These are phyloP conservation scores for Aspergillus coremiiformis DNA, from an alignment of 495 filamentous ascomycete species.

Conservation along the genomic window DNA sequence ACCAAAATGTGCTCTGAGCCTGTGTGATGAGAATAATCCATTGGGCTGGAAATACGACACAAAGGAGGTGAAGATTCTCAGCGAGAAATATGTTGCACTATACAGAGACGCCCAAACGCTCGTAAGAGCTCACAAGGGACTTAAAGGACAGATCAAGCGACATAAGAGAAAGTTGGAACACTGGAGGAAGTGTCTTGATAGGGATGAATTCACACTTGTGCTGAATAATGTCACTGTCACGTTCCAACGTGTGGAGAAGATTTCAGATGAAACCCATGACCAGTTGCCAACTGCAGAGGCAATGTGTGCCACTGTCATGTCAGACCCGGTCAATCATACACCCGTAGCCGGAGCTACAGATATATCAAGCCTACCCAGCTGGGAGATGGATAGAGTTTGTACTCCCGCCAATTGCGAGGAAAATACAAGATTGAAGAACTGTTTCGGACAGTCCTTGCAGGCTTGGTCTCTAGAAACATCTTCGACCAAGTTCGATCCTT, in stretches of 20 bases:
- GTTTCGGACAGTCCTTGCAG: not conserved
- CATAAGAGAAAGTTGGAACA: constrained; percentile 34
- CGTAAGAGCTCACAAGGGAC: constrained; percentile 16
- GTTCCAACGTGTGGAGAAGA: constrained; percentile 20
- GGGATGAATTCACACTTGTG: constrained; percentile 25
- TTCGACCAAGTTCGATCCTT: constrained; percentile 11
- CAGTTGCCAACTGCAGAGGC: not conserved
- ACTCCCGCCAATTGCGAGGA: not conserved
- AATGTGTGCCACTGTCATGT: not conserved
- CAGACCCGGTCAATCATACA: not conserved
- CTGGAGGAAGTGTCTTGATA: constrained; percentile 25
- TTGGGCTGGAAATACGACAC: not conserved
- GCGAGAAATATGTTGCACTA: constrained; percentile 26
- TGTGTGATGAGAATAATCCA: not conserved
- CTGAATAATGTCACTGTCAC: constrained; percentile 19
- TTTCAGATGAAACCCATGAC: not conserved
- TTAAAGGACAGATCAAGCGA: constrained; percentile 26
- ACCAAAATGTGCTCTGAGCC: constrained; percentile 19
- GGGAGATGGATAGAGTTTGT: not conserved
- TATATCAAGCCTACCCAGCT: not conserved
- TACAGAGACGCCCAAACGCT: constrained; percentile 26
- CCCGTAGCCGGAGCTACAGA: not conserved
- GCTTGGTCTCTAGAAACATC: not conserved
- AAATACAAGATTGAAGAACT: not conserved
- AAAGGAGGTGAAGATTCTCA: constrained; percentile 11